Evolutionary conservation across 345 rosid genomes (phyloP).

Genomic region (Eucalyptus pauciflora): DNA sequence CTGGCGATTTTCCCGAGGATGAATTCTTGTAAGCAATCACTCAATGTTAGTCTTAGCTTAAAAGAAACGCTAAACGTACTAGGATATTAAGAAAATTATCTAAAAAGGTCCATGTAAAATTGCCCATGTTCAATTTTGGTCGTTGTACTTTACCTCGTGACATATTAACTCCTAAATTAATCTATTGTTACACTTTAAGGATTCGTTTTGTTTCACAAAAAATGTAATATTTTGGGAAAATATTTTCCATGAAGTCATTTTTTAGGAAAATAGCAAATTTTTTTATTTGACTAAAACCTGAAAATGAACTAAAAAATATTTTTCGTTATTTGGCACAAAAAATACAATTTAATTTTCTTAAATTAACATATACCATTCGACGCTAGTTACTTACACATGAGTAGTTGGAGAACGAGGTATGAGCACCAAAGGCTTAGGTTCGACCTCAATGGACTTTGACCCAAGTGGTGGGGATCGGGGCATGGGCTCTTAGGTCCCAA

Average conservation of each 20-base stretch:
- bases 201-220: background rate
- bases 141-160: background rate
- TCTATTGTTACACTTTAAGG: no score
- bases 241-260: background rate
- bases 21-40: background rate
- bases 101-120: background rate
- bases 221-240: no score
- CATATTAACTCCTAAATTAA: no score
- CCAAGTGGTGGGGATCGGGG: fast-evolving
- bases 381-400: background rate
- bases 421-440: background rate
- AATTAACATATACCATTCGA: background rate
- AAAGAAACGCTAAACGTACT: background rate
- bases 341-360: no score
- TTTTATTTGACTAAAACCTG: background rate
- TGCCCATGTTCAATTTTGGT: background rate
- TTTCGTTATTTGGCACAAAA: no score
- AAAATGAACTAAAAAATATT: no score
- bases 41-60: background rate
- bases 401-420: background rate
- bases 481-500: no score
- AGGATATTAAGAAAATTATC: background rate
- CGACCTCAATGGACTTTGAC: background rate
- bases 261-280: no score
- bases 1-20: background rate